Evolutionary conservation across 2,329 filamentous ascomycete genomes (phyloP).

Genomic region (Ceratocystis destructans): DNA sequence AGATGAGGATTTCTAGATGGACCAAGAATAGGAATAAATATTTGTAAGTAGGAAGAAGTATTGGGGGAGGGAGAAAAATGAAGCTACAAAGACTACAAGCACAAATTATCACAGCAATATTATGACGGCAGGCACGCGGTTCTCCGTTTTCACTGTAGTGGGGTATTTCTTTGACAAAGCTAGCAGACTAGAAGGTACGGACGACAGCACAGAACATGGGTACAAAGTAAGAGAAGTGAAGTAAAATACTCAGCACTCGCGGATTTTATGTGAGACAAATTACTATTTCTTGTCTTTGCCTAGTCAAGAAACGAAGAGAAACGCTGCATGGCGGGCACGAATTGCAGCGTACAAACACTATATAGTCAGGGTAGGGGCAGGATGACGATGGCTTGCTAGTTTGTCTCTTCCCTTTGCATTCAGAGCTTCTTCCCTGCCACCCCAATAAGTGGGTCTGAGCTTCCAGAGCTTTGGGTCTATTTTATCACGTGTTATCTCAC

Average conservation of each 20-base stretch:
- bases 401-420: constrained; percentile 2
- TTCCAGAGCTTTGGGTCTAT: neutral
- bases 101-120: constrained; percentile 1
- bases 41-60: neutral
- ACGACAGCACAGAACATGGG: no score
- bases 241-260: no score
- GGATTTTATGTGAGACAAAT: no score
- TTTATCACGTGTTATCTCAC: neutral
- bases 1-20: neutral
- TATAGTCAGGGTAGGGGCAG: neutral
- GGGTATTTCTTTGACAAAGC: neutral
- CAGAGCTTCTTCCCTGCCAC: constrained; percentile 4
- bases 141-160: neutral
- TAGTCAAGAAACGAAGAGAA: no score
- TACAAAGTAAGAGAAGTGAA: no score
- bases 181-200: neutral
- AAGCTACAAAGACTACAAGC: neutral
- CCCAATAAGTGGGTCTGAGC: constrained; percentile 17
- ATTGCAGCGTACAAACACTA: neutral
- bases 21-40: neutral
- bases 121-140: constrained; percentile 4
- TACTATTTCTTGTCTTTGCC: no score
- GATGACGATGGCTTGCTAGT: neutral
- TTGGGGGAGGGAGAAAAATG: neutral
- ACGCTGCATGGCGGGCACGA: no score